Evolutionary conservation across 768 basidiomycete species (phyloP), one percentile per base, ranked within the genome.

Genomic region (Kwoniella newhampshirensis): DNA sequence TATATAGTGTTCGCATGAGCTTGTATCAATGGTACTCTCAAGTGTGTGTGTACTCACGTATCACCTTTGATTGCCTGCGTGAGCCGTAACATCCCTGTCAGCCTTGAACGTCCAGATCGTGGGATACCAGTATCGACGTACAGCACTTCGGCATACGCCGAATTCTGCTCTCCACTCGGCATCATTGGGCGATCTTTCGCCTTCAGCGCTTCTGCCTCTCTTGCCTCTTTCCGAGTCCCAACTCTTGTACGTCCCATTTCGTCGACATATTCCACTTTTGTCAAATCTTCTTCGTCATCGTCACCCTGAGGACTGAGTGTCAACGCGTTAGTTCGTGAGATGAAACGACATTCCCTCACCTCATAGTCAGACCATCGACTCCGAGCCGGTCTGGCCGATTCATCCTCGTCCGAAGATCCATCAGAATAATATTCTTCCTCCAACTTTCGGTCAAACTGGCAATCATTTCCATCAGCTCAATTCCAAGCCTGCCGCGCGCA

Each of bases 101-200:
- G n/a, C n/a, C n/a, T n/a, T n/a, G n/a, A n/a, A n/a, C n/a, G n/a
- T n/a, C n/a, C n/a, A n/a, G n/a, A n/a, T n/a, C n/a, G n/a, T n/a
- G n/a, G n/a, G n/a, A n/a, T n/a, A n/a, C 3, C 3, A 30, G 30
- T 11, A 3, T 15, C 18, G 1, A 73, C 75, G 65, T 55, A 76
- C 75, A 71, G 52, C 2, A 76, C 75, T 47, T 76, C 71, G 7
- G 67, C 69, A 56, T 74, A 74, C 11, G 75, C 66, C 2, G 66
- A 62, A 18, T 60, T 36, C 2, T 59, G 56, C 20, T 42, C 21
- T 27, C 37, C 37, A 27, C 39, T 41, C 25, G 39, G 37, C 2
- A 41, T 41, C 25, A 21, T 18, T 20, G 23, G 23, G 43, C 25
- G 20, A 6, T 21, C 25, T 37, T 26, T 46, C 1, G 39, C 43